Conservation (phyloP, 164 flowering plant species). For the Pachysandra terminalis region DNA sequence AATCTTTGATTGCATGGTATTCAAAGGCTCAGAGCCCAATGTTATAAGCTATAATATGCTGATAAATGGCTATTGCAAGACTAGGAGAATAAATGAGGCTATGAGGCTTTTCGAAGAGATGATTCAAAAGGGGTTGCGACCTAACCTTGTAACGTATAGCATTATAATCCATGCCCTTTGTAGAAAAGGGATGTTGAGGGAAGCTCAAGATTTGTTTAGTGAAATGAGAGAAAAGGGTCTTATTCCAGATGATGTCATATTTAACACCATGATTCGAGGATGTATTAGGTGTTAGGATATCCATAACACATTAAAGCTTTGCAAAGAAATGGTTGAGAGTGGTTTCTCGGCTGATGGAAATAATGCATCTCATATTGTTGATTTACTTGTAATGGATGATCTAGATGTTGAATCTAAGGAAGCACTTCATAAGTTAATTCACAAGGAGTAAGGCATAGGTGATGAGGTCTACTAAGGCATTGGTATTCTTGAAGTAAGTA, state of each 20-base stretch:
- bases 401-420: no score
- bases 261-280: not conserved
- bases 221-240: not conserved
- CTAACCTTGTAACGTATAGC: not conserved
- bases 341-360: no score
- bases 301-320: no score
- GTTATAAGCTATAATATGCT: not conserved
- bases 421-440: no score
- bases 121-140: not conserved
- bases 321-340: no score
- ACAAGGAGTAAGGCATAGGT: no score
- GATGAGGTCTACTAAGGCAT: no score
- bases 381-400: no score
- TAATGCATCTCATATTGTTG: no score
- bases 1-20: slow-evolving; percentile 12
- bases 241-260: not conserved
- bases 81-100: not conserved
- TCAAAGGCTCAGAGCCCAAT: slow-evolving; percentile 1
- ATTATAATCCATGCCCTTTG: not conserved
- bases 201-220: not conserved
- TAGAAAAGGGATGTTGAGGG: not conserved
- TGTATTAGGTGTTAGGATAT: no score
- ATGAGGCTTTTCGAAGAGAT: not conserved
- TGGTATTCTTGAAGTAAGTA: no score
- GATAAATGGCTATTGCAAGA: slow-evolving; percentile 10